These are phyloP conservation scores for Candida sanyiensis DNA, from an alignment of 805 yeast genomes.

Conservation along the genomic window DNA sequence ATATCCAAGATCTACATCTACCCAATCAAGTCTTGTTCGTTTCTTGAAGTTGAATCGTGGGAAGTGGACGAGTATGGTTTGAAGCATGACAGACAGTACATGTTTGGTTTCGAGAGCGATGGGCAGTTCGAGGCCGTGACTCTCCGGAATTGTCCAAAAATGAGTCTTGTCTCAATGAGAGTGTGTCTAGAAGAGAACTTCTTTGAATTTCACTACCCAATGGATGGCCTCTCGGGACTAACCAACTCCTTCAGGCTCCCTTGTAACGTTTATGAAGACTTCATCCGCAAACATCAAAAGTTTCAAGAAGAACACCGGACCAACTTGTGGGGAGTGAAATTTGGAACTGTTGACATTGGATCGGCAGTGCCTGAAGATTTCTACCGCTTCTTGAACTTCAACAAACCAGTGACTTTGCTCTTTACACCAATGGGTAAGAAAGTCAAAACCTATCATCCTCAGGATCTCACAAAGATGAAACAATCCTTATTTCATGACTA, in stretches of 20 bases:
- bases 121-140: slow-evolving; percentile 16
- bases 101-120: slow-evolving; percentile 19
- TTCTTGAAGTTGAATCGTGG: slow-evolving; percentile 15
- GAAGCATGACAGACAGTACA: slow-evolving; percentile 21
- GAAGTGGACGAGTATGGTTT: slow-evolving; percentile 20
- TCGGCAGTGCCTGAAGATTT: slow-evolving; percentile 18
- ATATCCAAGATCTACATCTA: slow-evolving; percentile 15
- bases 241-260: slow-evolving; percentile 15
- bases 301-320: slow-evolving; percentile 5
- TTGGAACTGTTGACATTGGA: slow-evolving; percentile 14
- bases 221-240: not conserved
- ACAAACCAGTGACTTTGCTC: slow-evolving; percentile 13
- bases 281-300: slow-evolving; percentile 9
- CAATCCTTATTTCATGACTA: slow-evolving; percentile 19
- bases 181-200: slow-evolving; percentile 15
- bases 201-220: slow-evolving; percentile 17
- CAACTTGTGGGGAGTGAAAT: slow-evolving; percentile 19
- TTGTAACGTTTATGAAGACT: slow-evolving; percentile 14
- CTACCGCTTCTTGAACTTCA: slow-evolving; percentile 12
- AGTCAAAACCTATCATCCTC: slow-evolving; percentile 18
- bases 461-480: slow-evolving; percentile 8
- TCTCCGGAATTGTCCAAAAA: slow-evolving; percentile 14
- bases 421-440: slow-evolving; percentile 14
- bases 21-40: slow-evolving; percentile 19
- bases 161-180: slow-evolving; percentile 13